Base-by-base conservation (phyloP, 176 grass and related monocot genomes). In the Hsuehochloa calcarea region DNA sequence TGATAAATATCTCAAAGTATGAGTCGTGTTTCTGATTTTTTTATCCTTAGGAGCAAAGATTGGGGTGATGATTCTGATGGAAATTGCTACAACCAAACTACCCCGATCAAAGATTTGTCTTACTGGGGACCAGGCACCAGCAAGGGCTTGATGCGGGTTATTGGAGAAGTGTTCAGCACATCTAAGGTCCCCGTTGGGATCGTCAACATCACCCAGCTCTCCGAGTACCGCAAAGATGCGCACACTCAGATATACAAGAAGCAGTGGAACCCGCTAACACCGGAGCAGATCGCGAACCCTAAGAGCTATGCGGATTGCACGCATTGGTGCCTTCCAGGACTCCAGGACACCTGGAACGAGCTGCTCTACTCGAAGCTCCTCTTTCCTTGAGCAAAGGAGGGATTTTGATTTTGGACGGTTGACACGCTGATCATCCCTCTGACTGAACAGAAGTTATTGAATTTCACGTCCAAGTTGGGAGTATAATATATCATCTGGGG, bases 171-270 rank as follows among this genome's bases (percentile, higher is more conserved):
- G 75, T 90, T 99, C 38, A 44, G 80, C 22, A 5, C 80, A 1
- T 79, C 89, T 0, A 90, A 67, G 51, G 34, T 89, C 51, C 93
- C 96, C 0, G 80, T 99, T 3, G 91, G 88, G 0, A 10, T 99
- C 25, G 85, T 99, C 72, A 94, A 96, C 86, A 96, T 99, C 82
- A 96, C 96, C 11, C 93, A 99, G 77, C 86, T 96, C 11, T 99
- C 96, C 0, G 96, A 99, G 38, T 99, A 99, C 84, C 94, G 93
- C 22, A 99, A 91, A 76, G 96, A 99, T 1, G 96, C 93, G 0
- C 96, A 99, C 82, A 95, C 96, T 15, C 93, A 94, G 77, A 96
- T 99, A 62, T 99, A 99, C 89, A 99, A 99, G 81, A 96, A 96
- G 86, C 90, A 96, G 65, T 96, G 93, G 96, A 89, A 65, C 45